Evolutionary conservation across 768 basidiomycete species (phyloP), one percentile per base, ranked within the genome.

Genomic region (Collybiopsis confluens): DNA sequence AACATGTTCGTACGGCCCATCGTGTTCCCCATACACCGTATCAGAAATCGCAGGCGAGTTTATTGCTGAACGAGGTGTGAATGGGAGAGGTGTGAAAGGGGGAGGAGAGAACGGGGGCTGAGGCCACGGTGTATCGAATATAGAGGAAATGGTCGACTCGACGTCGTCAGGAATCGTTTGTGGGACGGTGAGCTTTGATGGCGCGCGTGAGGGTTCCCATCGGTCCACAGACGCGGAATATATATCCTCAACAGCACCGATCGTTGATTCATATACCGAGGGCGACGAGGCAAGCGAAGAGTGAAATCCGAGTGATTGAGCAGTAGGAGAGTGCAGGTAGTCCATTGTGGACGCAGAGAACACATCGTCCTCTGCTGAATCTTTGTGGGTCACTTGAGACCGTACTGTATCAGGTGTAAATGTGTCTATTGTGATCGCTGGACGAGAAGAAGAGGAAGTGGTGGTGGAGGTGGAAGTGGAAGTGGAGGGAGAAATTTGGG

Each of bases 271-370:
- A 30, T 52, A 27, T 20, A 11, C 26, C 2, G 20, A 26, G 20
- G 30, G 13, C 16, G 47, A 54, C 2, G 46, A 54, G 1, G 56
- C 58, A 20, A 66, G 61, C 28, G 68, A 59, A 8, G 64, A 50
- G 0, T 60, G 56, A 28, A 76, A 68, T 18, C 77, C 77, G 1
- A 77, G 68, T 0, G 72, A 61, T 52, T 71, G 70, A 4, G 76
- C 75, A 0, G 72, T 66, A 2, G 76, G 74, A 11, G 74, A 77
- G 9, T 70, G 68, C n/a, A 79, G 63, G 49, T 79, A 78, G 23
- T 70, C 67, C 33, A 76, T 51, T 1, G 77, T 78, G 7, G 76
- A 76, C 6, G 61, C 64, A 61, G 73, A 69, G 61, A 78, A 78
- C 0, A 65, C 66, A 7, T 68, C 66, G 51, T 79, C 75, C 10